Conservation (phyloP, 2,329 filamentous ascomycete genomes). For the Talaromyces sp. region DNA sequence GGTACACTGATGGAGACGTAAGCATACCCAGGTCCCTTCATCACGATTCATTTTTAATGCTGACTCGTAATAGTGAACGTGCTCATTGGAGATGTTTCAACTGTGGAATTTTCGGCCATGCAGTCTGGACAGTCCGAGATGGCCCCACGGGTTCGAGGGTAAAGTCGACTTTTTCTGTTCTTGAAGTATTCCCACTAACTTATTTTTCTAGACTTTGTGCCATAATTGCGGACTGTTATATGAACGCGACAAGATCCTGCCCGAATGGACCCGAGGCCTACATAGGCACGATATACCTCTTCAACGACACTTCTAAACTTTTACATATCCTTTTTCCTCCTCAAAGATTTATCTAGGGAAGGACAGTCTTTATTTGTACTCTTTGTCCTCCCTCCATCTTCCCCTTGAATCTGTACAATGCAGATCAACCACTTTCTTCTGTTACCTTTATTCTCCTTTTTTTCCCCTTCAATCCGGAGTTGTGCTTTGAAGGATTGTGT, state of each 20-base stretch:
- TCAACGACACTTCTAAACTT: conserved; percentile 17
- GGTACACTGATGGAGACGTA: conserved; percentile 61
- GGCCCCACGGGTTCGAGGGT: conserved; percentile 80
- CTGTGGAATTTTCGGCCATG: conserved; percentile 79
- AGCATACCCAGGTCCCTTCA: not conserved
- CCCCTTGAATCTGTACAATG: not conserved
- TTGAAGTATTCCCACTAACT: not conserved
- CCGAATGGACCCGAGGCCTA: conserved; percentile 67
- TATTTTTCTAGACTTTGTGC: conserved; percentile 63
- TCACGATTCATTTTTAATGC: not conserved
- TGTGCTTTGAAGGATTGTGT: conserved; percentile 1
- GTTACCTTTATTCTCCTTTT: not conserved
- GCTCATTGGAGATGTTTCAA: conserved; percentile 81
- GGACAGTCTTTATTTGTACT: not conserved
- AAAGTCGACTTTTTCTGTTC: conserved; percentile 36
- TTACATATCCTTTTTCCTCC: not conserved
- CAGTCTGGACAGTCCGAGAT: conserved; percentile 92
- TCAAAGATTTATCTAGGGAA: not conserved
- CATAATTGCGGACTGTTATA: conserved; percentile 88
- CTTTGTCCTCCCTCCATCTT: not conserved
- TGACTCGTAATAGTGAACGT: conserved; percentile 53
- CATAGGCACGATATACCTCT: conserved; percentile 47
- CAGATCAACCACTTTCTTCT: not conserved
- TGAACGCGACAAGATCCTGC: conserved; percentile 78
- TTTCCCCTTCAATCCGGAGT: not conserved